phyloP scores from a whole-genome alignment of 306 rosid species.

The Hylodesmum podocarpum region DNA sequence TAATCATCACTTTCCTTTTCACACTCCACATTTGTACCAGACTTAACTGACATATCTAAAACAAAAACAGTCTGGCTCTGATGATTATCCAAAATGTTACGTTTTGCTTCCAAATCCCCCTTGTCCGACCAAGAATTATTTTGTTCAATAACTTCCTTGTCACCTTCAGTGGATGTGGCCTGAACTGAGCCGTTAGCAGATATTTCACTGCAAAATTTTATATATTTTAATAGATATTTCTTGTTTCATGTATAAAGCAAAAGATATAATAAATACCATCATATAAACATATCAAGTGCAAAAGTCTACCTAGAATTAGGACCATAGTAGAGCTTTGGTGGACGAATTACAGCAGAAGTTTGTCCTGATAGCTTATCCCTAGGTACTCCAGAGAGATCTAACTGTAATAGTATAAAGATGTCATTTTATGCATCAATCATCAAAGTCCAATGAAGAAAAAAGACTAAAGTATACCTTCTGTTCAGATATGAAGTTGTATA shows the following conservation, averaged over 20 bases:
- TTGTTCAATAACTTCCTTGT: constrained; percentile 45
- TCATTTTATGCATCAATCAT: constrained; percentile 26
- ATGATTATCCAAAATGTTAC: constrained; percentile 34
- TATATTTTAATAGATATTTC: constrained; percentile 24
- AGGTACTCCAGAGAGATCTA: constrained; percentile 69
- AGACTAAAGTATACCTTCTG: constrained; percentile 62
- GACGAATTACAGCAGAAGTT: constrained; percentile 55
- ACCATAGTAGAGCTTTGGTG: constrained; percentile 37
- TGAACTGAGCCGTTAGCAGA: constrained; percentile 40
- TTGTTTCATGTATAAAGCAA: constrained; percentile 10
- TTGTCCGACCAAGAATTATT: constrained; percentile 33
- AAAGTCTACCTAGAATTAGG: constrained; percentile 52
- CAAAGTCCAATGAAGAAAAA: constrained; percentile 21
- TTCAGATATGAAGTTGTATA: constrained; percentile 80
- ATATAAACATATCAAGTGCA: constrained; percentile 7
- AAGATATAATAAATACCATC: constrained; percentile 20
- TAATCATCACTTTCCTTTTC: constrained; percentile 34
- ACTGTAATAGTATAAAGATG: constrained; percentile 49
- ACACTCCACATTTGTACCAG: constrained; percentile 34
- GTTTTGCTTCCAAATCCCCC: constrained; percentile 35
- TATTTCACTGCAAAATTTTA: constrained; percentile 48
- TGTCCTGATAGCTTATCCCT: constrained; percentile 91
- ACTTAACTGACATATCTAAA: constrained; percentile 30
- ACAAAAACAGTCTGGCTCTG: not conserved
- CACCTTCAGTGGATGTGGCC: constrained; percentile 28